Conservation (phyloP, 306 rosid genomes). For the Quercus suber region DNA sequence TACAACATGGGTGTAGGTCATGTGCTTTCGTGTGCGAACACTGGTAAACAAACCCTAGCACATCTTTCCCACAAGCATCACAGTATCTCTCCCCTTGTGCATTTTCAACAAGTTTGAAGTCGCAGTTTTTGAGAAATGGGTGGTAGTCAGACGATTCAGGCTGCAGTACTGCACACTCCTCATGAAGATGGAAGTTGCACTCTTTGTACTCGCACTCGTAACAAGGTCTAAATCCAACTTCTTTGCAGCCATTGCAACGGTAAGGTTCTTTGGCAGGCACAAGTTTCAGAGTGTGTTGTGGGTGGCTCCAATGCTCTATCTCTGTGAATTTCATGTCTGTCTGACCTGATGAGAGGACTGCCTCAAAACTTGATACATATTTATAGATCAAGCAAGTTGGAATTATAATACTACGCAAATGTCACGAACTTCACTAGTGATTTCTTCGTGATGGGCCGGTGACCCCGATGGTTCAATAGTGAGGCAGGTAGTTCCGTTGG, state of each 20-base stretch:
- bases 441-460: no score
- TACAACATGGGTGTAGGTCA: conserved; percentile 45
- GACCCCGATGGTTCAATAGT: no score
- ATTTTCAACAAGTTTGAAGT: conserved; percentile 16
- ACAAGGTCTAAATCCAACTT: conserved; percentile 34
- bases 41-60: conserved; percentile 40
- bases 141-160: conserved; percentile 5
- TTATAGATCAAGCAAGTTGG: no score
- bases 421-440: no score
- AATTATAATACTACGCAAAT: no score
- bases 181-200: conserved; percentile 39
- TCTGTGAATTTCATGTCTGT: background rate
- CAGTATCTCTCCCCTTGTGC: conserved; percentile 8
- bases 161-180: conserved; percentile 25
- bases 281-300: conserved; percentile 6
- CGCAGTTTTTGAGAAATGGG: conserved; percentile 11
- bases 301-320: conserved; percentile 31
- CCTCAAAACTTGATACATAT: no score
- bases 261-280: conserved; percentile 29
- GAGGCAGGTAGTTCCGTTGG: no score
- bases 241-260: conserved; percentile 41
- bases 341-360: no score
- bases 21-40: conserved; percentile 9
- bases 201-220: conserved; percentile 16
- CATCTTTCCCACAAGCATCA: conserved; percentile 52